Conservation (phyloP, 2,329 filamentous ascomycete species). For the Alternaria sp. region DNA sequence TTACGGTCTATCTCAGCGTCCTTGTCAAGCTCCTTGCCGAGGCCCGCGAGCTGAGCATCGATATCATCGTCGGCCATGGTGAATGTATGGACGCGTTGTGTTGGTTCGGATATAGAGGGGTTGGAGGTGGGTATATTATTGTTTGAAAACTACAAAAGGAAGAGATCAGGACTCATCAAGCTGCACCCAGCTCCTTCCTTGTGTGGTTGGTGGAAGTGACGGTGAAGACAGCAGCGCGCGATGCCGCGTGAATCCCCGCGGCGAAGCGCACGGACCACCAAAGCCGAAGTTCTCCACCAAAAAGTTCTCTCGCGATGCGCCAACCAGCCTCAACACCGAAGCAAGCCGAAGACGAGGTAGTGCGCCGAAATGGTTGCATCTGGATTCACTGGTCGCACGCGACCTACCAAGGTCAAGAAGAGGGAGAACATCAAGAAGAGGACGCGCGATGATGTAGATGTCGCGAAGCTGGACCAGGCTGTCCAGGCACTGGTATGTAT, state of each 20-base stretch:
- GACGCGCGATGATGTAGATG: conserved; percentile 62
- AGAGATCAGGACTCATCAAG: neutral
- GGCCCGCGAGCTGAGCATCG: conserved; percentile 80
- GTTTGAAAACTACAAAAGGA: neutral
- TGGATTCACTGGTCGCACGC: conserved; percentile 53
- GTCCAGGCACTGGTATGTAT: conserved; percentile 53
- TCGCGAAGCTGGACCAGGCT: conserved; percentile 56
- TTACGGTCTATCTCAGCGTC: conserved; percentile 90
- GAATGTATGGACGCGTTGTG: conserved; percentile 1
- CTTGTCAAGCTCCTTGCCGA: conserved; percentile 93
- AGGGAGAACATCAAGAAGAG: conserved; percentile 61
- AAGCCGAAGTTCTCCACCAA: conserved; percentile 27
- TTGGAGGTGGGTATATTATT: neutral
- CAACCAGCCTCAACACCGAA: conserved; percentile 10
- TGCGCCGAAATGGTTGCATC: conserved; percentile 40
- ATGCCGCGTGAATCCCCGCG: conserved; percentile 26
- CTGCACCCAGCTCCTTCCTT: neutral
- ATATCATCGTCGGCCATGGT: conserved; percentile 60
- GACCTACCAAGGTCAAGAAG: conserved; percentile 65
- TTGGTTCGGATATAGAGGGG: neutral
- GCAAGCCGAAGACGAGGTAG: conserved; percentile 5
- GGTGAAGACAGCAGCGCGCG: conserved; percentile 3
- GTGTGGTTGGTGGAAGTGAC: conserved; percentile 1
- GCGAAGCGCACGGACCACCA: conserved; percentile 31
- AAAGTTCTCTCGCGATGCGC: conserved; percentile 34